phyloP scores from a whole-genome alignment of 1,284 basidiomycete species.

The Fomitopsis schrenkii region DNA sequence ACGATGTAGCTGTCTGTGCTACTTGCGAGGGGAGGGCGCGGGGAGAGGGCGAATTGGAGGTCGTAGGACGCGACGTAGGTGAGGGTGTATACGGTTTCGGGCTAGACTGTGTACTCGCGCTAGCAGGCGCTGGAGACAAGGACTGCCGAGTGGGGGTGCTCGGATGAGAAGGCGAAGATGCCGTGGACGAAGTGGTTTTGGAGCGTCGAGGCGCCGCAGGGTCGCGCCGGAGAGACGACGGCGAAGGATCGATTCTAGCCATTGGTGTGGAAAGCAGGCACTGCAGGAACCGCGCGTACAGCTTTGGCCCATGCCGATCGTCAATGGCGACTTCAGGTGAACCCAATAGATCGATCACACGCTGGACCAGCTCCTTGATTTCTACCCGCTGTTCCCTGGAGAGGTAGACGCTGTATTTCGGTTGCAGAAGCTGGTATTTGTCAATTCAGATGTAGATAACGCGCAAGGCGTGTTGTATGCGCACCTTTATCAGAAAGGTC shows the following conservation, averaged over 20 bases:
- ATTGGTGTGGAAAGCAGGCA: conserved; percentile 59
- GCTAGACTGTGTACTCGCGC: background rate
- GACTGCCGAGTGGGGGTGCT: conserved; percentile 5
- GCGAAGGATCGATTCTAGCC: conserved; percentile 35
- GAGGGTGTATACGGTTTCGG: background rate
- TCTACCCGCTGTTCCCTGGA: conserved; percentile 51
- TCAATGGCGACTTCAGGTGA: conserved; percentile 68
- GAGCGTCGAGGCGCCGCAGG: background rate
- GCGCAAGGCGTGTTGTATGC: background rate
- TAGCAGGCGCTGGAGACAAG: conserved; percentile 1
- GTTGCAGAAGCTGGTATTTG: conserved; percentile 58
- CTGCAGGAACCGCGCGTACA: conserved; percentile 71
- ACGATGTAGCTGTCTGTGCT: conserved; percentile 5
- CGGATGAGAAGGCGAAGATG: conserved; percentile 2
- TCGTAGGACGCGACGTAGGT: background rate
- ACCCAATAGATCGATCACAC: conserved; percentile 59
- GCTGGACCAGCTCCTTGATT: conserved; percentile 57
- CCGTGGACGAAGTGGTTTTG: conserved; percentile 13
- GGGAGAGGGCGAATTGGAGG: background rate
- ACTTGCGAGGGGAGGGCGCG: background rate
- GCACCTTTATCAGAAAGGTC: conserved; percentile 75
- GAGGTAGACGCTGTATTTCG: conserved; percentile 61
- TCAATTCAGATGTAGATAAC: background rate
- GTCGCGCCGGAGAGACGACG: conserved; percentile 13
- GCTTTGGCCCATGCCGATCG: conserved; percentile 69